Conservation (phyloP, 768 basidiomycete species). For the Collybiopsis confluens region DNA sequence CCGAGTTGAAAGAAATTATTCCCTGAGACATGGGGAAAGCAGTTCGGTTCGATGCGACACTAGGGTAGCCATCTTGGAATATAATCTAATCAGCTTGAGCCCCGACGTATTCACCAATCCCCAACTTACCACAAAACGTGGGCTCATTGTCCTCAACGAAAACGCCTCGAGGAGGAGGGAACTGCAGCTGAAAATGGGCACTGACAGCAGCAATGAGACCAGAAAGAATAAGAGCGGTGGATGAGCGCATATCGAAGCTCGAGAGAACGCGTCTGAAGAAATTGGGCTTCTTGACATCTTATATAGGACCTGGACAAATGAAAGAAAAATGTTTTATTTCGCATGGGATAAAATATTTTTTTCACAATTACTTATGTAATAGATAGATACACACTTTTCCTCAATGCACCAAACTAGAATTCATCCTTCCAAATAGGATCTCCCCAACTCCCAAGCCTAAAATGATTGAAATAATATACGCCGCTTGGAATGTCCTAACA, state of each 20-base stretch:
- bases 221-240: slow-evolving; percentile 29
- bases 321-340: no score
- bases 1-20: slow-evolving; percentile 59
- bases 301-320: no score
- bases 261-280: no score
- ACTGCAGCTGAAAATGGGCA: slow-evolving; percentile 82
- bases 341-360: no score
- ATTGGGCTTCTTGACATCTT: no score
- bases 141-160: slow-evolving; percentile 60
- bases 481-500: slow-evolving; percentile 78
- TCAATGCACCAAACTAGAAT: slow-evolving; percentile 8
- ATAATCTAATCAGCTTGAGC: neutral
- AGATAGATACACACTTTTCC: no score
- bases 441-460: slow-evolving; percentile 74
- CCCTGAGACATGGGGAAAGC: slow-evolving; percentile 65
- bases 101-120: no score
- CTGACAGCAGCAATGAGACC: slow-evolving; percentile 37
- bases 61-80: slow-evolving; percentile 57
- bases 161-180: slow-evolving; percentile 64
- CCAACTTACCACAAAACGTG: slow-evolving; percentile 64
- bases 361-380: no score
- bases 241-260: neutral
- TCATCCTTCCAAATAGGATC: slow-evolving; percentile 59
- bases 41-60: slow-evolving; percentile 51
- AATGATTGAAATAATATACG: slow-evolving; percentile 70